Evolutionary conservation across 2,329 filamentous ascomycete genomes (phyloP), one percentile per base, ranked within the genome.

Genomic region (Diplodia corticola): DNA sequence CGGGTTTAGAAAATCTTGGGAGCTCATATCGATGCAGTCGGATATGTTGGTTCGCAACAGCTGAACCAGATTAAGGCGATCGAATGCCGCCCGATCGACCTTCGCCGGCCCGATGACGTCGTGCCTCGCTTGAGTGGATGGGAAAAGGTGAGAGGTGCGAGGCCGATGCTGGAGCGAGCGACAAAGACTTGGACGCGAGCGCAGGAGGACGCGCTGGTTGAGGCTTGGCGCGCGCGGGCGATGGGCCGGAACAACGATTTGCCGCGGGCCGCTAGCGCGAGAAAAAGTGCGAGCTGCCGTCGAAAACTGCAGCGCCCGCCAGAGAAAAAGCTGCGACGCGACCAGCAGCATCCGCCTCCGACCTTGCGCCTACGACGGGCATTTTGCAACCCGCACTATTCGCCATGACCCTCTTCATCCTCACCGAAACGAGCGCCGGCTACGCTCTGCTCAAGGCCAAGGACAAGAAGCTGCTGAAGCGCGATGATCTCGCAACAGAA

Each of bases 391-490:
- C 63, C 53, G 44, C n/a, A 7, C 55, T 70, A 72, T 72, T 69
- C 80, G 88, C 72, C 71, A 95, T 95, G 91, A 90, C 91, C 82
- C 88, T 95, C 79, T 96, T 96, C 82, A 91, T 97, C 82, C 89
- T 97, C 74, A 90, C 90, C 76, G 93, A 97, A 83, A 97, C 93
- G 79, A 92, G 91, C 81, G 93, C 93, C 73, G 96, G 95, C 79
- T 98, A 98, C 84, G 95, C 93, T 80, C 88, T 99, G 79, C 93
- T 99, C 84, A 98, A 99, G 86, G 91, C 94, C 74, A 92, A 93
- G 80, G 94, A 98, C 86, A 98, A 97, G 88, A 98, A 98, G 85
- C 87, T 98, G 68, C 85, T 99, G 71, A 95, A 96, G 81, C 89
- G 91, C 75, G 90, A 94, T 81, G 89, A 93, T 76, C 81, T 96